Base-by-base conservation (phyloP, 805 yeast species). In the Saccharomycopsis oosterbeekiorum region DNA sequence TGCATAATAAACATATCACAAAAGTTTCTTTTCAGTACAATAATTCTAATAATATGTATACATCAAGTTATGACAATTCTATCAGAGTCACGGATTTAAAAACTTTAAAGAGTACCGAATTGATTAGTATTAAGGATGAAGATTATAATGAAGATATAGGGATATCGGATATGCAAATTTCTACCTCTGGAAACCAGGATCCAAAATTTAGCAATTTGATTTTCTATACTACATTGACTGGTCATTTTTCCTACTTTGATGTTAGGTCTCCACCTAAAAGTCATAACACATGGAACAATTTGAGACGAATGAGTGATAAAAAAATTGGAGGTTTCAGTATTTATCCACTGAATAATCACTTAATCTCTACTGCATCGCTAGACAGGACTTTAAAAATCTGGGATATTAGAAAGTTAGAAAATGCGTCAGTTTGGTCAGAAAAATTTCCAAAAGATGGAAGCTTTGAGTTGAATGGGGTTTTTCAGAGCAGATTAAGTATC, bases 301-400 rank as follows among this genome's bases (percentile, higher is more conserved):
- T 84, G n/a, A 75, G 79, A 54, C 77, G 96, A 65, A 71, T 92
- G 15, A 89, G 92, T 61, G 96, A 89, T 68, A 92, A 93, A 70
- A 94, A 94, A 70, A 92, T 94, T 60, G 98, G 98, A 0, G 90
- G 96, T 0, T 89, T 94, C 71, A 70, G 86, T 1, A 80, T 89
- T 17, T 90, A 90, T 67, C 98, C 98, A 0, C 71, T 75, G 17
- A 76, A 78, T 40, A 73, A 80, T 0, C 71, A 84, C 66, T 88
- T 88, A 65, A 78, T 91, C 1, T 96, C 93, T 0, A 86, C 97
- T 0, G 96, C 92, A 0, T 91, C 97, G 0, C 77, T 94, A 56
- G 99, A 93, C 71, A 75, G 98, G 67, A 82, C 94, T 0, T 70
- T 94, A 72, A 83, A 88, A 64, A 71, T 93, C 0, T 93, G 97